Evolutionary conservation across 257 asterid genomes (phyloP), one percentile per base, ranked within the genome.

Genomic region (Ehretia macrophylla): DNA sequence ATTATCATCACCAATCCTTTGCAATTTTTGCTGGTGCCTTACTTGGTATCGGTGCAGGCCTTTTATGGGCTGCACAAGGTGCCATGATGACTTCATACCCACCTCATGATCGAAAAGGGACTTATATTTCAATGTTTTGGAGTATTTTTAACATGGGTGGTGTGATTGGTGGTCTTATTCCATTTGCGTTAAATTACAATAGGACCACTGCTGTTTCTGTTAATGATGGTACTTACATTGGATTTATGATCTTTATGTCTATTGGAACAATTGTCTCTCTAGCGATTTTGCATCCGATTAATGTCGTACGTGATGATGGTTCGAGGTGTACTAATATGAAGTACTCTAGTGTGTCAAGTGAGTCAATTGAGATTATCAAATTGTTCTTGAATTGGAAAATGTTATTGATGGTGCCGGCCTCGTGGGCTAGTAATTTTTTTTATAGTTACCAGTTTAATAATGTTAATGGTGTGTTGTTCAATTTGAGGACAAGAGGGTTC

Each of bases 11-110:
- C 71, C 96, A 93, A 75, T 78, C 76, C 5, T 86, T 93, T 66
- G 96, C 83, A 56, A 72, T 93, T 17, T 70, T 69, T 66, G 94
- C 99, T 53, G 97, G 99, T 14, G 99, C 74, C 0, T n/a, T 89
- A 6, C 95, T 93, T 14, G 99, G 99, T 12, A 38, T 83, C 50
- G 99, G 97, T 5, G 99, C 99, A 9, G 99, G 97, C 45, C 88
- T 93, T 21, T 49, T 93, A 8, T 93, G 99, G 99, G 86, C 96
- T 5, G 61, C 97, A 1, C 92, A 93, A 65, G 99, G 97, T 1
- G 97, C 97, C 0, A 93, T 93, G 4, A 89, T 93, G 99, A 93
- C 97, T 0, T 93, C 97, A 0, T 89, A 93, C 51, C 99, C 99
- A 0, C 96, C 99, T 0, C 99, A 80, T 16, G 72, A 72, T 14